phyloP scores from a whole-genome alignment of 352 stramenopile genomes.

The Phytophthora agathidicida region DNA sequence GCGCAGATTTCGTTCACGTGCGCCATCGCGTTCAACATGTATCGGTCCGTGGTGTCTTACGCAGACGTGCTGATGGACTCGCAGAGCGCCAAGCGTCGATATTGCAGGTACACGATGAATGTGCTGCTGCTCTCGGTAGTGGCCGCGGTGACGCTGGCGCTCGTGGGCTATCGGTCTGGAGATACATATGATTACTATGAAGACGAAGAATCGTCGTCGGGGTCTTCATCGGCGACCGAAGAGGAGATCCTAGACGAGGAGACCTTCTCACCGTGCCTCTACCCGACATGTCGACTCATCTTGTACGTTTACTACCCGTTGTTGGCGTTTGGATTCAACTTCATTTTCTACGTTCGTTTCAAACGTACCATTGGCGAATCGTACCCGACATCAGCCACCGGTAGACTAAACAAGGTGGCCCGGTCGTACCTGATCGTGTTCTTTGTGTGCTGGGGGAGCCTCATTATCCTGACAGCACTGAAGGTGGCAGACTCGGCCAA shows the following conservation, averaged over 20 bases:
- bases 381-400: conserved; percentile 72
- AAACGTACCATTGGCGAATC: conserved; percentile 76
- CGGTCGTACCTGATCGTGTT: conserved; percentile 76
- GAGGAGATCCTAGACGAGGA: conserved; percentile 43
- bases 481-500: conserved; percentile 36
- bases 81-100: conserved; percentile 63
- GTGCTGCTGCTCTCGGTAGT: conserved; percentile 70
- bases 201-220: conserved; percentile 12
- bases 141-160: conserved; percentile 59
- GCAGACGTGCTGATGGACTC: conserved; percentile 75
- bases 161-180: conserved; percentile 54
- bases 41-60: conserved; percentile 79
- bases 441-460: conserved; percentile 74
- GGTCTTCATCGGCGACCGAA: conserved; percentile 25
- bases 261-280: conserved; percentile 66
- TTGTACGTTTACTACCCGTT: conserved; percentile 83
- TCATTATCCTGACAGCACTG: conserved; percentile 68
- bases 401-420: conserved; percentile 68
- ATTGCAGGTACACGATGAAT: conserved; percentile 68
- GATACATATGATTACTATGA: conserved; percentile 29
- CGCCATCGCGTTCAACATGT: conserved; percentile 83
- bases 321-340: conserved; percentile 75
- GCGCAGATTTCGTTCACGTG: conserved; percentile 83
- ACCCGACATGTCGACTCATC: conserved; percentile 70
- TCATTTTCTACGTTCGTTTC: conserved; percentile 82